These are phyloP conservation scores for Microdochium bolleyi DNA, from an alignment of 2,329 filamentous ascomycete genomes.

Conservation along the genomic window DNA sequence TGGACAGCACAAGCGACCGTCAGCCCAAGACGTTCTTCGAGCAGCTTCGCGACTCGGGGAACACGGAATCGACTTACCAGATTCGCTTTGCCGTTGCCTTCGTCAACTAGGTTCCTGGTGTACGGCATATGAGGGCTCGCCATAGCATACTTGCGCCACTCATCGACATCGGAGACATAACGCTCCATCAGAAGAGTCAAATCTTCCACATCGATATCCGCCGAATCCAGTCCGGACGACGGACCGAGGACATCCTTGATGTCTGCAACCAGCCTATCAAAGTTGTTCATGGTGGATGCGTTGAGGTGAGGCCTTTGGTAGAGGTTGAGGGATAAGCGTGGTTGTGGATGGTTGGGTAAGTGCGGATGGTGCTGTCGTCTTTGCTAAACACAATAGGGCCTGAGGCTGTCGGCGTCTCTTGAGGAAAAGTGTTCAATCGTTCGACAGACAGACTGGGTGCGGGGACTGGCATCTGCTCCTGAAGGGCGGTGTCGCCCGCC, in stretches of 20 bases:
- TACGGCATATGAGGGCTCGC: constrained; percentile 64
- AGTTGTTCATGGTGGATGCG: constrained; percentile 31
- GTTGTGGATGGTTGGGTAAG: not conserved
- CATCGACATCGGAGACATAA: constrained; percentile 59
- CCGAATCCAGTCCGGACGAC: constrained; percentile 73
- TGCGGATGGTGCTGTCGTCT: not conserved
- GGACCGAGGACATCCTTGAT: constrained; percentile 70
- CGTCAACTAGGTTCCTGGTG: constrained; percentile 83
- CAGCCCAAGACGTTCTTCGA: not conserved
- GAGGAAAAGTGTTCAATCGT: not conserved
- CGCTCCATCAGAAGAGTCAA: constrained; percentile 65
- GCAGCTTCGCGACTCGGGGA: not conserved
- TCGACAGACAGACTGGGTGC: not conserved
- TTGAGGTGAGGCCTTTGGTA: not conserved
- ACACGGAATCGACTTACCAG: constrained; percentile 26
- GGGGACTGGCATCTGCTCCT: not conserved
- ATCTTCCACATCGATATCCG: constrained; percentile 68
- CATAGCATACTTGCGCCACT: constrained; percentile 72
- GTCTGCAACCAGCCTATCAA: constrained; percentile 64
- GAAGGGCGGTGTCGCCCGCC: not conserved
- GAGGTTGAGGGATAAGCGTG: not conserved
- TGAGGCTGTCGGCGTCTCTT: not conserved
- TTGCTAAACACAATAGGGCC: not conserved
- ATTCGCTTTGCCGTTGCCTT: constrained; percentile 66
- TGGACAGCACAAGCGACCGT: constrained; percentile 3